Percentiles rank a stretch among this genome's conserved stretches.
Conservation (phyloP, 441 rosid species). For the Mallotus repandus region DNA sequence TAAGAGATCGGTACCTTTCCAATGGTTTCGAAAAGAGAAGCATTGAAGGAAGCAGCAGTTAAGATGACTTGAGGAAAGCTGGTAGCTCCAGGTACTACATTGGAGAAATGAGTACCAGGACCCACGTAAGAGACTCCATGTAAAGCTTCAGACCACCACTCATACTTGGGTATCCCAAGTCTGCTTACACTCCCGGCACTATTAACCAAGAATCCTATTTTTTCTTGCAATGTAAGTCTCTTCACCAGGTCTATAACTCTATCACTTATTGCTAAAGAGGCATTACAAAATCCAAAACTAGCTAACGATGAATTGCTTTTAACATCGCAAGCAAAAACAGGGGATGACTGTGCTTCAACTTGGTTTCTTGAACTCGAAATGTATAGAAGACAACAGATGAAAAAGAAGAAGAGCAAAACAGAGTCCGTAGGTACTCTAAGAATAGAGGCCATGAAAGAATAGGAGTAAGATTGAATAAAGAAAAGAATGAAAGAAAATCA, state of each 20-base stretch:
- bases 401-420: slow-evolving; percentile 34
- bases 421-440: slow-evolving; percentile 36
- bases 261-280: slow-evolving; percentile 30
- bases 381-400: neutral
- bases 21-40: slow-evolving; percentile 71
- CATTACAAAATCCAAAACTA: slow-evolving; percentile 57
- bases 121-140: slow-evolving; percentile 89
- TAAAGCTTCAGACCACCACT: slow-evolving; percentile 98
- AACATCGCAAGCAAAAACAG: slow-evolving; percentile 78
- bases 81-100: slow-evolving; percentile 77
- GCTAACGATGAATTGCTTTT: slow-evolving; percentile 42
- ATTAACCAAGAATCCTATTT: slow-evolving; percentile 50
- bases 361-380: neutral
- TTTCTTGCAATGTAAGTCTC: slow-evolving; percentile 75
- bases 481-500: neutral
- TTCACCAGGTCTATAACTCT: slow-evolving; percentile 69
- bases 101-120: slow-evolving; percentile 59
- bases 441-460: slow-evolving; percentile 34
- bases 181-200: slow-evolving; percentile 52
- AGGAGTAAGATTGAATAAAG: too few species aligned
- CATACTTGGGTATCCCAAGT: slow-evolving; percentile 76
- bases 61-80: slow-evolving; percentile 94
- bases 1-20: slow-evolving; percentile 54
- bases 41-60: slow-evolving; percentile 88
- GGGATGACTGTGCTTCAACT: slow-evolving; percentile 45